Base-by-base conservation (phyloP, 176 grass and related monocot species). In the Ensete glaucum region DNA sequence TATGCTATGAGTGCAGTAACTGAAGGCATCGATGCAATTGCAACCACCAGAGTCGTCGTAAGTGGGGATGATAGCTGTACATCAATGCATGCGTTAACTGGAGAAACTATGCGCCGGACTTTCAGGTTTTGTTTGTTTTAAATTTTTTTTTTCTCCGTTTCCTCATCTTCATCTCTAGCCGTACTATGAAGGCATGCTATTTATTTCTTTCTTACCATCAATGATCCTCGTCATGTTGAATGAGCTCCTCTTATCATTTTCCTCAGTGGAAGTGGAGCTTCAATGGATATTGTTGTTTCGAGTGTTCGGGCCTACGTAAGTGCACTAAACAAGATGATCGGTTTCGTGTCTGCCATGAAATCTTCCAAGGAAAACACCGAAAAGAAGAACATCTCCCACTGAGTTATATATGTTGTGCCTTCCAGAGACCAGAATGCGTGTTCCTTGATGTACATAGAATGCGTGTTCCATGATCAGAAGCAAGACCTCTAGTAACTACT, bases 11-110 rank as follows among this genome's bases (percentile, higher is more conserved):
- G 69, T 75, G 83, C 90, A 19, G 94, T 98, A 49, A 98, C 88
- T n/a, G 84, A 93, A 87, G 94, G 90, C 63, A 98, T 98, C 66
- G 90, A 98, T 78, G 94, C 94, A 76, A 93, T 98, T 78, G 90
- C 94, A 53, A 98, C 94, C 52, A 98, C 94, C 65, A 53, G 90
- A 54, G 90, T 97, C 8, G 83, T 87, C 14, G 63, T 97, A 63
- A 34, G 71, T 76, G 88, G 82, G 83, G 85, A 88, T 57, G 68
- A 71, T 19, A 81, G 53, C 74, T 76, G 11, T 19, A 54, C 52
- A 4, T 19, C 59, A 20, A 90, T 72, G 53, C 90, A 92, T 75
- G 77, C 79, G 49, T 82, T 66, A 50, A 83, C 78, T 17, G 87
- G 83, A 62, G 51, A 50, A 12, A 68, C 85, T 49, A 86, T 88